Percentiles rank a stretch among this genome's conserved stretches.
These are phyloP conservation scores for Solanum pinnatisectum DNA, from an alignment of 257 asterid genomes.

Conservation along the genomic window DNA sequence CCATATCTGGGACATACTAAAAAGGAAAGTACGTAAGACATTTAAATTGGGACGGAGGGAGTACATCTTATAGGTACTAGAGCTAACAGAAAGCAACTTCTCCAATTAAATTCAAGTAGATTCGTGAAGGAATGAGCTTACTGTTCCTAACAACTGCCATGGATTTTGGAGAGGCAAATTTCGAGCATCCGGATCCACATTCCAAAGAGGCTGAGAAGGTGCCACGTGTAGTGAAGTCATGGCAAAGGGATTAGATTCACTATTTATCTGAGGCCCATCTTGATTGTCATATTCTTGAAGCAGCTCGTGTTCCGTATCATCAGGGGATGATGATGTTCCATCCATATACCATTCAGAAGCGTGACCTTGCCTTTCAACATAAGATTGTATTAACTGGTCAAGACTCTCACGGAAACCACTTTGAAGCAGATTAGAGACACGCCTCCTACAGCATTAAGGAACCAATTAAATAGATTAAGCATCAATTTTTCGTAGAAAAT, in stretches of 20 bases:
- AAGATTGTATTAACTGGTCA: slow-evolving; percentile 58
- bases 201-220: slow-evolving; percentile 33
- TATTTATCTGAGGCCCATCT: slow-evolving; percentile 12
- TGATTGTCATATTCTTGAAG: slow-evolving; percentile 30
- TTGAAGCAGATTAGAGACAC: slow-evolving; percentile 73
- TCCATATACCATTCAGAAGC: slow-evolving; percentile 61
- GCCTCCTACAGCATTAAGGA: slow-evolving; percentile 44
- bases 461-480: not conserved
- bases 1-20: not conserved
- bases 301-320: slow-evolving; percentile 28
- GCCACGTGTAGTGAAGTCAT: slow-evolving; percentile 20
- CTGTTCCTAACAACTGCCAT: slow-evolving; percentile 14
- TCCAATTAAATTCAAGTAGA: not conserved
- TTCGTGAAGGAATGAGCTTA: not conserved
- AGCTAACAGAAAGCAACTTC: not conserved
- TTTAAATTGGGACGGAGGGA: not conserved
- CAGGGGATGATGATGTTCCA: slow-evolving; percentile 31
- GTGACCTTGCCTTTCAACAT: slow-evolving; percentile 51
- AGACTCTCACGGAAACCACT: slow-evolving; percentile 73
- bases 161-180: slow-evolving; percentile 34
- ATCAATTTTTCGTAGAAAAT: not conserved
- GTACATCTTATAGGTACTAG: not conserved
- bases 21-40: not conserved
- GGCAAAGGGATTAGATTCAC: slow-evolving; percentile 23
- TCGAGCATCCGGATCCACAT: slow-evolving; percentile 28